phyloP scores from a whole-genome alignment of 768 basidiomycete genomes.

The Lactarius hengduanensis region DNA sequence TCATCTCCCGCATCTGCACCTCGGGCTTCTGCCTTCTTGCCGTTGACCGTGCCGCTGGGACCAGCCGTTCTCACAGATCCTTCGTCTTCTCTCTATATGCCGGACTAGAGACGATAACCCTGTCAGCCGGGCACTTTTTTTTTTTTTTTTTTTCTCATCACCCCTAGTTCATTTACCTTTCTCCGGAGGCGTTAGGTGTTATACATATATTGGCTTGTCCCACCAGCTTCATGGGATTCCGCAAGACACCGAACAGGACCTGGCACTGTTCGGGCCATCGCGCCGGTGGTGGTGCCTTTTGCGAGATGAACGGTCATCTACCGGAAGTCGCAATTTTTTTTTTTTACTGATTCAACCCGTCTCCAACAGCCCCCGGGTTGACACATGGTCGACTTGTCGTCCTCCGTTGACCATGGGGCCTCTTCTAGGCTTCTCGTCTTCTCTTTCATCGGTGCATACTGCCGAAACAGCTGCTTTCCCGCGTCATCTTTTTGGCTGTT shows the following conservation, averaged over 20 bases:
- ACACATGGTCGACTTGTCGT: neutral
- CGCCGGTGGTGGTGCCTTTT: neutral
- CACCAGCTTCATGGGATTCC: neutral
- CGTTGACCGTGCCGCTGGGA: neutral
- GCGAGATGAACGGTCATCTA: neutral
- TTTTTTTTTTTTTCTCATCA: neutral
- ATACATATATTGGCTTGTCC: neutral
- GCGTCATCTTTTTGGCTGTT: neutral
- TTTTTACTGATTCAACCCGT: neutral
- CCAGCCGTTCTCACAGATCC: neutral
- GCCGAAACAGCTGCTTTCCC: neutral
- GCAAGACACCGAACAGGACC: neutral
- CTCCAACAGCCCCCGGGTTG: neutral
- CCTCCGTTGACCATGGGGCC: neutral
- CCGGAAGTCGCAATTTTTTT: neutral
- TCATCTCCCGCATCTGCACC: neutral
- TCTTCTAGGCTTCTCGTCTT: neutral
- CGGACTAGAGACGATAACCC: neutral
- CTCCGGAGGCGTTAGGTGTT: neutral
- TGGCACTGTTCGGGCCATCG: neutral
- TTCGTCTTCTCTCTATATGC: neutral
- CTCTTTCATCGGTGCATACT: too few relatives aligned
- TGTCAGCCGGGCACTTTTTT: neutral
- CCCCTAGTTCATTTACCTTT: neutral
- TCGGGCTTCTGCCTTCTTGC: slow-evolving; percentile 8